These are phyloP conservation scores for Carex littledalei DNA, from an alignment of 176 grass and related monocot genomes.

Conservation along the genomic window DNA sequence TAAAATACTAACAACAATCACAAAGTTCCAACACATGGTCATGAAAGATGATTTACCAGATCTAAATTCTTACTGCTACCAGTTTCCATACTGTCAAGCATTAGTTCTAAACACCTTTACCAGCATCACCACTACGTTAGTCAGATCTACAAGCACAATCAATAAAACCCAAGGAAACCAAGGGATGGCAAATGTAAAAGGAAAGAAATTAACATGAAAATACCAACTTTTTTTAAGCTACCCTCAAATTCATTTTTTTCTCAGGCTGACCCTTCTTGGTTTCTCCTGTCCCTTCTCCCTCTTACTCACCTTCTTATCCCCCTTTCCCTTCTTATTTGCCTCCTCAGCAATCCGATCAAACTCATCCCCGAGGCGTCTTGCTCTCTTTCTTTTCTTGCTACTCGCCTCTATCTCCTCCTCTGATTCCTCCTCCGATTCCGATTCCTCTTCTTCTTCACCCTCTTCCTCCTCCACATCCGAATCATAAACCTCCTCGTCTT, in stretches of 20 bases:
- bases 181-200: background rate
- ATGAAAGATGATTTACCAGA: background rate
- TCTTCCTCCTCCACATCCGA: background rate
- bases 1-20: background rate
- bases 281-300: constrained; percentile 29
- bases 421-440: constrained; percentile 16
- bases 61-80: background rate
- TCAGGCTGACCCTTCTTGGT: constrained; percentile 32
- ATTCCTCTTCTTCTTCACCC: constrained; percentile 24
- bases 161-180: background rate
- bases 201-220: background rate
- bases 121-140: background rate
- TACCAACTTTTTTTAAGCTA: background rate
- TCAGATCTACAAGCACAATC: background rate
- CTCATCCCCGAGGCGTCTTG: constrained; percentile 48
- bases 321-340: background rate
- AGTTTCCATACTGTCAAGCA: background rate
- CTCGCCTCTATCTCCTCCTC: background rate
- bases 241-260: constrained; percentile 24
- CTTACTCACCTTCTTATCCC: background rate
- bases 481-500: constrained; percentile 18
- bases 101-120: background rate
- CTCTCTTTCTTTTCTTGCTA: constrained; percentile 47
- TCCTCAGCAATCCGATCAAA: constrained; percentile 54
- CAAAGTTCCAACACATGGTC: background rate